Evolutionary conservation across 2,329 filamentous ascomycete species (phyloP).

Genomic region (Hypoxylon sp.): DNA sequence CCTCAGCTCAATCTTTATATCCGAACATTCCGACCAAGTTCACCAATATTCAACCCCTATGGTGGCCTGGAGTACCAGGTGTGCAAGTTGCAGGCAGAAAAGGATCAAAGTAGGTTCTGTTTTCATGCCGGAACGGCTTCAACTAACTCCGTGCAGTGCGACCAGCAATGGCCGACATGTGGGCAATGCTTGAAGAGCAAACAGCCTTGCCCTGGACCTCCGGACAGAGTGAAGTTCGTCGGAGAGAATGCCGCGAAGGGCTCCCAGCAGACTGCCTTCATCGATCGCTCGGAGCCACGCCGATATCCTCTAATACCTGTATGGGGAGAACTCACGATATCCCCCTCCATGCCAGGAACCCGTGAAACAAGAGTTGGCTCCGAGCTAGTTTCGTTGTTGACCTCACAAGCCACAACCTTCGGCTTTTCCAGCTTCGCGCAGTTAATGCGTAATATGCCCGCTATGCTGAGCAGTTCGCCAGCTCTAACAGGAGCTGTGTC

Average conservation of each 20-base stretch:
- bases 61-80: slow-evolving; percentile 20
- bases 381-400: slow-evolving; percentile 13
- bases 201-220: slow-evolving; percentile 12
- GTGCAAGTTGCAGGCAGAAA: slow-evolving; percentile 11
- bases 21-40: neutral
- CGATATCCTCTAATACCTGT: neutral
- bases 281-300: neutral
- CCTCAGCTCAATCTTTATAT: neutral
- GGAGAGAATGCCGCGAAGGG: neutral
- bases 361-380: slow-evolving; percentile 5
- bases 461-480: slow-evolving; percentile 13
- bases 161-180: slow-evolving; percentile 23
- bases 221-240: slow-evolving; percentile 12
- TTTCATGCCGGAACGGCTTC: too few relatives aligned
- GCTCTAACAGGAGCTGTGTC: slow-evolving; percentile 10
- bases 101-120: slow-evolving; percentile 24
- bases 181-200: slow-evolving; percentile 22
- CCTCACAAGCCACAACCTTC: slow-evolving; percentile 15
- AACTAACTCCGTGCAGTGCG: slow-evolving; percentile 10
- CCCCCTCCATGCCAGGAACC: slow-evolving; percentile 3
- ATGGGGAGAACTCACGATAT: neutral
- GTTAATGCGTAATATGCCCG: slow-evolving; percentile 2
- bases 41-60: slow-evolving; percentile 3
- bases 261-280: neutral
- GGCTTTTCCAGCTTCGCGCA: slow-evolving; percentile 19